phyloP scores from a whole-genome alignment of 768 basidiomycete genomes.

The Lactarius evosmus region DNA sequence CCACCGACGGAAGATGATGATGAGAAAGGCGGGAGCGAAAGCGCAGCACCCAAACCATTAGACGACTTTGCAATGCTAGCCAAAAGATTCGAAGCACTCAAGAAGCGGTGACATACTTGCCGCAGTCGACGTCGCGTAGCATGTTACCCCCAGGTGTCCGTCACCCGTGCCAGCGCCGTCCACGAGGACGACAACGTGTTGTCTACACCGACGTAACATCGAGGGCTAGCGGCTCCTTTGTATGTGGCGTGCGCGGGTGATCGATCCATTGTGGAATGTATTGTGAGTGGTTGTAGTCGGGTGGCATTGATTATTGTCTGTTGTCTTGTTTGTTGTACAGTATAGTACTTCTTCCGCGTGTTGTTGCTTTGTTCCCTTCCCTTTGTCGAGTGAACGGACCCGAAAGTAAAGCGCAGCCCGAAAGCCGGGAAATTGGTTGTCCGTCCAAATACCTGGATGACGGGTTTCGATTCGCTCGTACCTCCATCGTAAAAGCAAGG shows the following conservation, averaged over 20 bases:
- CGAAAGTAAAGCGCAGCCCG: not conserved
- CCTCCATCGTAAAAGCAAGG: not conserved
- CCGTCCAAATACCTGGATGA: slow-evolving; percentile 9
- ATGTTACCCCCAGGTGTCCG: slow-evolving; percentile 4
- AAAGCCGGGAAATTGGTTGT: slow-evolving; percentile 1
- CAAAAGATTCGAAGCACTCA: slow-evolving; percentile 81
- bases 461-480: not conserved
- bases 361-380: not conserved
- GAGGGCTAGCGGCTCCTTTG: not conserved
- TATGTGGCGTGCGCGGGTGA: not conserved
- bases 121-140: not conserved
- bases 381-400: no score
- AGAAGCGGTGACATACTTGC: slow-evolving; percentile 56
- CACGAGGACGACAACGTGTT: not conserved
- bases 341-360: not conserved
- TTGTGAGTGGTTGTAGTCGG: not conserved
- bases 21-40: slow-evolving; percentile 30
- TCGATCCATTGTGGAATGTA: not conserved
- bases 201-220: not conserved
- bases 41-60: slow-evolving; percentile 36
- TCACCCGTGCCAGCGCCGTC: not conserved
- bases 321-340: not conserved
- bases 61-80: slow-evolving; percentile 76
- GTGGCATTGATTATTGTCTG: not conserved
- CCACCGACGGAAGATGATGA: slow-evolving; percentile 50